A percentile compares a stretch with the other conserved stretches of the same genome.
These are phyloP conservation scores for Pseudisothecium myosuroides DNA, from an alignment of 225 moss, liverwort and hornwort species.

Conservation along the genomic window DNA sequence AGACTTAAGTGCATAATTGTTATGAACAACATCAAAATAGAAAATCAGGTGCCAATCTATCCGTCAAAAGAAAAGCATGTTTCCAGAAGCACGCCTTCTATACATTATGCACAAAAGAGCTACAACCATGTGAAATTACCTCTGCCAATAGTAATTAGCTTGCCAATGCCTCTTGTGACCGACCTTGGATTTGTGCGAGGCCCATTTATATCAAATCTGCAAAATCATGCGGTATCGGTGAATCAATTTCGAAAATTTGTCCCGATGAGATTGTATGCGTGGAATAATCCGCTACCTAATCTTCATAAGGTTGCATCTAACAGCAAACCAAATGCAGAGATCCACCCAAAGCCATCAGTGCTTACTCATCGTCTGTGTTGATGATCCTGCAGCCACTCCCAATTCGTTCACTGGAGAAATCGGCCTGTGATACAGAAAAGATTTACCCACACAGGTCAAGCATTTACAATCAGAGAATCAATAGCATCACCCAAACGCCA, in stretches of 20 bases:
- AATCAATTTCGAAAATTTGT: neutral
- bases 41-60: neutral
- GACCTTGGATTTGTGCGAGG: constrained; percentile 47
- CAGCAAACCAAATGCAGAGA: neutral
- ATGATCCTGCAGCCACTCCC: constrained; percentile 51
- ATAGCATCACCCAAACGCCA: neutral
- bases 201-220: constrained; percentile 67
- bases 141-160: constrained; percentile 69
- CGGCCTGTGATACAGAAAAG: constrained; percentile 7
- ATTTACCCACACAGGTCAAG: neutral
- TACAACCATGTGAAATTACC: constrained; percentile 10
- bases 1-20: neutral
- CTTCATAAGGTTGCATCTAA: neutral
- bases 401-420: constrained; percentile 22
- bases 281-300: neutral
- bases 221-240: neutral
- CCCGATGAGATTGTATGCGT: neutral
- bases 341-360: neutral
- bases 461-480: neutral
- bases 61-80: neutral
- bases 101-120: neutral
- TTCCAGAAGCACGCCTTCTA: neutral
- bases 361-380: constrained; percentile 57
- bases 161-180: constrained; percentile 47
- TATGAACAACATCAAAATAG: neutral